Conservation (phyloP, 768 basidiomycete species). For the Termitomyces sp. region DNA sequence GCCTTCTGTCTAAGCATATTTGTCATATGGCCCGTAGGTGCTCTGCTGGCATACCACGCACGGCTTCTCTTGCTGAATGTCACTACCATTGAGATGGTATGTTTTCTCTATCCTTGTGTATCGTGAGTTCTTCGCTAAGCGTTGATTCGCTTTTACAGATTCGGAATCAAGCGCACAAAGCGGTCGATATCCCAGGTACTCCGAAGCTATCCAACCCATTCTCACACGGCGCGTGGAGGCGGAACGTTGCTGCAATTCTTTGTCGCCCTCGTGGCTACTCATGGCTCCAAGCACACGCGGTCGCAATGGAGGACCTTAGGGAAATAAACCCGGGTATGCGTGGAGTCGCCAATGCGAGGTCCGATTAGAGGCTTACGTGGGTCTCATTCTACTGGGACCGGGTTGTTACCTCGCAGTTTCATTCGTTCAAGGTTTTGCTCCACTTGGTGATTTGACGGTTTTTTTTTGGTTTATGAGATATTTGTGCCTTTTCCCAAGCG, state of each 20-base stretch:
- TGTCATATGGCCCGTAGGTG: conserved; percentile 79
- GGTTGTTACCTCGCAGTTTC: not conserved
- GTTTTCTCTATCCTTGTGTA: conserved; percentile 16
- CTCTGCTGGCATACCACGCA: conserved; percentile 79
- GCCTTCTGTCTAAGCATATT: conserved; percentile 68
- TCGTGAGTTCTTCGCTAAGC: not conserved
- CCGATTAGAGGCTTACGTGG: not conserved
- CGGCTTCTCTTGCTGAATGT: conserved; percentile 83
- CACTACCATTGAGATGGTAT: conserved; percentile 94
- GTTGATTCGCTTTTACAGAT: conserved; percentile 43
- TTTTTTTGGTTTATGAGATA: not conserved
- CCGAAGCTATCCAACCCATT: conserved; percentile 78
- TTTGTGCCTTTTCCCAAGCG: not conserved
- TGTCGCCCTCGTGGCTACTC: conserved; percentile 79
- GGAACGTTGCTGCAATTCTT: conserved; percentile 70
- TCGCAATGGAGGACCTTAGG: conserved; percentile 69
- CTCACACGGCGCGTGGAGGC: conserved; percentile 69
- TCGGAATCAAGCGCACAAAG: conserved; percentile 78
- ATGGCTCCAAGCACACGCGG: conserved; percentile 63
- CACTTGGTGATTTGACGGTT: not conserved
- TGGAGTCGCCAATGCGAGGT: conserved; percentile 5
- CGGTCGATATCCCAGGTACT: conserved; percentile 51
- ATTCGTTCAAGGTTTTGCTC: not conserved
- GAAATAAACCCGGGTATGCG: conserved; percentile 63
- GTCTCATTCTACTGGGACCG: not conserved